Percentiles rank a stretch among this genome's conserved stretches.
phyloP scores from a whole-genome alignment of 2,329 filamentous ascomycete species.

The Aureobasidium vineae region DNA sequence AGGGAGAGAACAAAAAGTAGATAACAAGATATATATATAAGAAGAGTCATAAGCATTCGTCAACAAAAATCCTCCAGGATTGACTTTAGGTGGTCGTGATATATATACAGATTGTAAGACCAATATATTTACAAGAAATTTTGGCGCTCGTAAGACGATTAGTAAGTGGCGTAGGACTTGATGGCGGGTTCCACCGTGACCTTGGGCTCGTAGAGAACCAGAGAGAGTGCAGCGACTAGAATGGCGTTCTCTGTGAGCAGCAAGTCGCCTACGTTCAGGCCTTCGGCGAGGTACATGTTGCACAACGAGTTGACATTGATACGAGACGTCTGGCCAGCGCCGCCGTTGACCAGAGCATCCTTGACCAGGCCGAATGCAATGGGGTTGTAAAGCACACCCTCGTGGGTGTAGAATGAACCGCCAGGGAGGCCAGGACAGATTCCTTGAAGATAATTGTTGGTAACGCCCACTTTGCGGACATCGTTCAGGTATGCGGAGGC shows the following conservation, averaged over 20 bases:
- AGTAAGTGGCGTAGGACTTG: conserved; percentile 39
- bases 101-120: neutral
- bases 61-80: neutral
- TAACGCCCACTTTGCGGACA: conserved; percentile 47
- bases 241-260: conserved; percentile 48
- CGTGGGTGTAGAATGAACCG: conserved; percentile 52
- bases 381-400: conserved; percentile 52
- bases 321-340: conserved; percentile 44
- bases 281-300: conserved; percentile 39
- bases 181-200: conserved; percentile 44
- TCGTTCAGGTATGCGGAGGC: conserved; percentile 52
- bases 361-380: conserved; percentile 47
- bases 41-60: neutral
- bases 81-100: neutral
- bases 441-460: conserved; percentile 52
- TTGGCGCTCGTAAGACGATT: neutral
- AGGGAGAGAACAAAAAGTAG: neutral
- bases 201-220: conserved; percentile 40
- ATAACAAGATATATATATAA: conserved; percentile 11
- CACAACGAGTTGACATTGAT: conserved; percentile 47
- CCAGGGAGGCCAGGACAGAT: conserved; percentile 45
- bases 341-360: conserved; percentile 51
- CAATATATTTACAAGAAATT: neutral
- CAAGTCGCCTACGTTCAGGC: conserved; percentile 47
- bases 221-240: conserved; percentile 41